These are phyloP conservation scores for Hibiscus tridactylites DNA, from an alignment of 345 rosid genomes.

Conservation along the genomic window DNA sequence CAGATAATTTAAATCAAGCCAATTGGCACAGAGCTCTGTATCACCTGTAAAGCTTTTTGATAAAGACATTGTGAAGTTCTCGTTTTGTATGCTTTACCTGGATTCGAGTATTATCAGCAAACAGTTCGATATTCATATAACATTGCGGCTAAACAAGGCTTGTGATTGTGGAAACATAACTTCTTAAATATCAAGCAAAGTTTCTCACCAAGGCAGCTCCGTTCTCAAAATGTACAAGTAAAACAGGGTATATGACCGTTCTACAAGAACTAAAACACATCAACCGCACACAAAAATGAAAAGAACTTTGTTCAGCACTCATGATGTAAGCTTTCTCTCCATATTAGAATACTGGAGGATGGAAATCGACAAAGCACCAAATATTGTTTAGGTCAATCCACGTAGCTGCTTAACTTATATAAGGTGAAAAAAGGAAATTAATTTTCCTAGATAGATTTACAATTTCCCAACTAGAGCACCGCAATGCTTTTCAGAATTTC, in stretches of 20 bases:
- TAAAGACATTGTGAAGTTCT: constrained; percentile 89
- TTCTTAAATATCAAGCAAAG: neutral
- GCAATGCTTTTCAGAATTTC: neutral
- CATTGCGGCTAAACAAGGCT: neutral
- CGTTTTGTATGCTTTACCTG: constrained; percentile 97
- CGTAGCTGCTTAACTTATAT: neutral
- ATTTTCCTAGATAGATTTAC: neutral
- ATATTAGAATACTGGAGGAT: neutral
- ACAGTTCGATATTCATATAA: neutral
- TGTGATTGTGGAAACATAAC: neutral
- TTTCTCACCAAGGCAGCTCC: neutral
- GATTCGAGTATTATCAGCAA: constrained; percentile 15
- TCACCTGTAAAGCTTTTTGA: constrained; percentile 94
- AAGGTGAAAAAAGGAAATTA: neutral
- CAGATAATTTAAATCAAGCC: neutral
- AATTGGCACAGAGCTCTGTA: neutral
- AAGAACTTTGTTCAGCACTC: neutral
- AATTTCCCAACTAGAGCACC: neutral
- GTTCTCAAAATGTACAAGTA: neutral
- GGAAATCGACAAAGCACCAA: neutral
- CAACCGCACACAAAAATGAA: neutral
- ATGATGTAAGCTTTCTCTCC: neutral
- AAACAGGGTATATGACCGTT: neutral
- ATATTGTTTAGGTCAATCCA: neutral
- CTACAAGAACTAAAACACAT: neutral